phyloP scores from a whole-genome alignment of 2,329 filamentous ascomycete species.

The Talaromyces rugulosus region DNA sequence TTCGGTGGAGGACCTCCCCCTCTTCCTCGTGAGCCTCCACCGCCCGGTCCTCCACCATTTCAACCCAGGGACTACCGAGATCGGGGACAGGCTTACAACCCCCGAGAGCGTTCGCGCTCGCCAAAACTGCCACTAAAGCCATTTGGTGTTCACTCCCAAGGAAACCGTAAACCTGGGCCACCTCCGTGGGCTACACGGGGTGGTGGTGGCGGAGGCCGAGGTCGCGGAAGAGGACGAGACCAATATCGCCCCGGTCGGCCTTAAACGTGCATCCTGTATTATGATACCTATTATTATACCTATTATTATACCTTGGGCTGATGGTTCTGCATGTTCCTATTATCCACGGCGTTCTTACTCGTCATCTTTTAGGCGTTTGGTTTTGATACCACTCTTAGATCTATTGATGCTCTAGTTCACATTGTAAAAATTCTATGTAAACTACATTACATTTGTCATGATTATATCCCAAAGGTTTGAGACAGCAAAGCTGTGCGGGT shows the following conservation, averaged over 20 bases:
- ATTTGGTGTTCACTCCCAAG: neutral
- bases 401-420: neutral
- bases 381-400: neutral
- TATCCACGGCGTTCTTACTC: neutral
- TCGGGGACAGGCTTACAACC: slow-evolving; percentile 20
- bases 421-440: neutral
- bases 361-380: neutral
- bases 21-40: slow-evolving; percentile 9
- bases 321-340: neutral
- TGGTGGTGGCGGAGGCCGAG: slow-evolving; percentile 16
- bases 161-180: neutral
- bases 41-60: slow-evolving; percentile 1
- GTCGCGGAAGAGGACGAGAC: slow-evolving; percentile 15
- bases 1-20: slow-evolving; percentile 15
- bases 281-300: neutral
- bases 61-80: slow-evolving; percentile 20
- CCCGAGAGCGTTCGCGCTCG: slow-evolving; percentile 29
- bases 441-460: neutral
- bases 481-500: neutral
- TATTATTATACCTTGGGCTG: neutral
- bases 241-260: slow-evolving; percentile 24
- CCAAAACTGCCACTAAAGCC: slow-evolving; percentile 15
- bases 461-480: neutral
- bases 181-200: slow-evolving; percentile 10
- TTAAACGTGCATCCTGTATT: neutral